These are phyloP conservation scores for Caryopteris hybrid DNA, from an alignment of 305 asterid species.

Conservation along the genomic window DNA sequence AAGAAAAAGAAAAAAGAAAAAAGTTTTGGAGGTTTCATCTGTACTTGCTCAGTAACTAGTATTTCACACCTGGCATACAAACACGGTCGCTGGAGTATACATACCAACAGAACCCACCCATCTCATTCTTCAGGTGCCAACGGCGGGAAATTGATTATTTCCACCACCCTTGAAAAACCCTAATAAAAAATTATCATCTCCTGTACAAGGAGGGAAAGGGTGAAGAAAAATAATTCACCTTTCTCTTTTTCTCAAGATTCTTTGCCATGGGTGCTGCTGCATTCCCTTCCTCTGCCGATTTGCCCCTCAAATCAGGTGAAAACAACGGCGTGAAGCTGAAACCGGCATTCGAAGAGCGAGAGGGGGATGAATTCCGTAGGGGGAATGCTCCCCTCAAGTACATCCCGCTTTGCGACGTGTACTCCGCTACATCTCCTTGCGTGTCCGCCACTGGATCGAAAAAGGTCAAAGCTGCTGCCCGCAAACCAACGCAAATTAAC, in stretches of 20 bases:
- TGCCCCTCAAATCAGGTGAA: constrained; percentile 15
- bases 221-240: not conserved
- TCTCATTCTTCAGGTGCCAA: constrained; percentile 27
- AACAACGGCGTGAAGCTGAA: constrained; percentile 26
- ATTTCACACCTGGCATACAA: constrained; percentile 10
- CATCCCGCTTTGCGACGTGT: constrained; percentile 79
- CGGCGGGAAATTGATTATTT: constrained; percentile 42
- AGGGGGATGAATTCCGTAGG: constrained; percentile 40
- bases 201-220: constrained; percentile 15
- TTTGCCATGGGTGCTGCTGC: constrained; percentile 26
- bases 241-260: not conserved
- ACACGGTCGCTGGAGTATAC: not conserved
- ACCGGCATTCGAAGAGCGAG: constrained; percentile 35
- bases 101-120: not conserved
- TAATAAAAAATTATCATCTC: constrained; percentile 23
- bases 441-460: constrained; percentile 65
- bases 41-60: no score
- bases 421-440: constrained; percentile 84
- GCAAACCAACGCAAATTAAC: constrained; percentile 26
- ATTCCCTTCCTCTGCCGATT: constrained; percentile 27
- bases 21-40: no score
- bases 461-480: constrained; percentile 74
- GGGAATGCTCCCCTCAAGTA: constrained; percentile 47
- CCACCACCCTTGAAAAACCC: constrained; percentile 38
- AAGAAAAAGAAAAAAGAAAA: no score